These are phyloP conservation scores for Sporothrix inflata DNA, from an alignment of 2,329 filamentous ascomycete species.

Conservation along the genomic window DNA sequence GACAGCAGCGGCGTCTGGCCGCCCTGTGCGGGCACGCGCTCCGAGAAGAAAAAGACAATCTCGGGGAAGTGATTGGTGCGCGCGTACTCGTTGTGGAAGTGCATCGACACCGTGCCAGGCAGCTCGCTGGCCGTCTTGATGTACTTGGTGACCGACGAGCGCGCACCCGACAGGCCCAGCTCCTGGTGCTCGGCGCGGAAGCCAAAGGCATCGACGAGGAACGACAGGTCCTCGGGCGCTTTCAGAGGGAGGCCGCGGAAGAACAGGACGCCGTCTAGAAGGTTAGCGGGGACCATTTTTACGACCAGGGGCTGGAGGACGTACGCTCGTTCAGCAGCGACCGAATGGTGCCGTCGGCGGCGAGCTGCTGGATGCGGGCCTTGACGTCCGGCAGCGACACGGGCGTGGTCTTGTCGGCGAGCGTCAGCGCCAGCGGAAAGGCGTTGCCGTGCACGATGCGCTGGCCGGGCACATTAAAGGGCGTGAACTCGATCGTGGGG, in stretches of 20 bases:
- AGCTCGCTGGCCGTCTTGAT: slow-evolving; percentile 37
- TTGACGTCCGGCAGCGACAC: not conserved
- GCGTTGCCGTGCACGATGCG: slow-evolving; percentile 7
- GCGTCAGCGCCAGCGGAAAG: slow-evolving; percentile 6
- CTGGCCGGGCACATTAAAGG: not conserved
- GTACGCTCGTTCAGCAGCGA: not conserved
- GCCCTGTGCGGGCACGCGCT: slow-evolving; percentile 35
- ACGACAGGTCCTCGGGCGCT: slow-evolving; percentile 36
- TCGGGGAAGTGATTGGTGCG: slow-evolving; percentile 37
- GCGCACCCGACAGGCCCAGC: slow-evolving; percentile 36
- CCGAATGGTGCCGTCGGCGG: slow-evolving; percentile 11
- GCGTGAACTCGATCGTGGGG: slow-evolving; percentile 3
- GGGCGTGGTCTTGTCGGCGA: not conserved
- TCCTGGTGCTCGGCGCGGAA: slow-evolving; percentile 25
- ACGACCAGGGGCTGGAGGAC: not conserved
- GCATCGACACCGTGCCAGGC: slow-evolving; percentile 36
- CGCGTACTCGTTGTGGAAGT: slow-evolving; percentile 38
- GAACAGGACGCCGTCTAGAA: slow-evolving; percentile 35
- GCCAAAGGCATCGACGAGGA: slow-evolving; percentile 38
- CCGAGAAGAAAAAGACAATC: slow-evolving; percentile 38
- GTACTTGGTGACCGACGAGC: slow-evolving; percentile 19
- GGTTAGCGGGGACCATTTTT: not conserved
- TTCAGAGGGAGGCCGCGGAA: slow-evolving; percentile 36
- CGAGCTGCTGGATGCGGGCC: slow-evolving; percentile 5
- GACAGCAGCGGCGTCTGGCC: slow-evolving; percentile 38